These are phyloP conservation scores for Orbilia brochopaga DNA, from an alignment of 2,329 filamentous ascomycete species.

Conservation along the genomic window DNA sequence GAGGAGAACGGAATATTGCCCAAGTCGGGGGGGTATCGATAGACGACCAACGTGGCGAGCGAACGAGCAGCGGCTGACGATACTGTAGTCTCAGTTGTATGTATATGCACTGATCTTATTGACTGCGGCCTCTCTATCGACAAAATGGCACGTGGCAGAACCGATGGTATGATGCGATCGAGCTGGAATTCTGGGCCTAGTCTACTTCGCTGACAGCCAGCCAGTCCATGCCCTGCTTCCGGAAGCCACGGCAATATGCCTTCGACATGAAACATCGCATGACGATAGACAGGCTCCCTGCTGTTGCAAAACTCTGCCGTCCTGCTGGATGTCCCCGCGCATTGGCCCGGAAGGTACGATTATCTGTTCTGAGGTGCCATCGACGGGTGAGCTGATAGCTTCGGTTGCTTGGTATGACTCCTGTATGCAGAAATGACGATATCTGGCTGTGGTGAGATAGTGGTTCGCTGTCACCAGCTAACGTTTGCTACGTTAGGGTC, in stretches of 20 bases:
- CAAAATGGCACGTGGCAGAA: slow-evolving; percentile 45
- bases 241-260: slow-evolving; percentile 49
- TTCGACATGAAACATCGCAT: slow-evolving; percentile 51
- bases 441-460: not conserved
- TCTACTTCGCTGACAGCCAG: not conserved
- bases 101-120: no score
- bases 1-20: not conserved
- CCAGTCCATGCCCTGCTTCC: slow-evolving; percentile 22
- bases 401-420: slow-evolving; percentile 7
- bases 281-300: slow-evolving; percentile 35
- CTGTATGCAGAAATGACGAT: no score
- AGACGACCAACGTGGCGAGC: not conserved
- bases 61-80: slow-evolving; percentile 2
- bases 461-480: not conserved
- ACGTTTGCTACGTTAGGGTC: not conserved
- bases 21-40: not conserved
- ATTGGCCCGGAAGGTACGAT: slow-evolving; percentile 48
- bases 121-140: slow-evolving; percentile 26
- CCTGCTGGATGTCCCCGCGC: slow-evolving; percentile 35
- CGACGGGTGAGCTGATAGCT: slow-evolving; percentile 36
- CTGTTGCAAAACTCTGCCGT: slow-evolving; percentile 42
- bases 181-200: slow-evolving; percentile 2
- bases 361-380: slow-evolving; percentile 46
- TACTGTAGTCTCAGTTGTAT: no score
- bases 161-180: slow-evolving; percentile 33